phyloP scores from a whole-genome alignment of 441 rosid genomes.

The Jatropha podagrica region DNA sequence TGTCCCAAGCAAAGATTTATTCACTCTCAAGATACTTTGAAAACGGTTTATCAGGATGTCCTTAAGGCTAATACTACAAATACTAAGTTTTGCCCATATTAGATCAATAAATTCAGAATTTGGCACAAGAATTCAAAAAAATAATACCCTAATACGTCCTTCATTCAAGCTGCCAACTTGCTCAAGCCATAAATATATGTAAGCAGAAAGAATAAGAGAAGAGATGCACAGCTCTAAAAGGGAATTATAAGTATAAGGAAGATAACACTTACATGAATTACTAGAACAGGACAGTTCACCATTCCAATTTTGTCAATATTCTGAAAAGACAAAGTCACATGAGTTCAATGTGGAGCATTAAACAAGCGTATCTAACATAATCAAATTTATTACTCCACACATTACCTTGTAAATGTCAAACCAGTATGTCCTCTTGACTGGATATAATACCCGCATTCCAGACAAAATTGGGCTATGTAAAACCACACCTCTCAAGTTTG shows the following conservation, averaged over 20 bases:
- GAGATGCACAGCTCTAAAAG: slow-evolving; percentile 10
- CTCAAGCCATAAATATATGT: not conserved
- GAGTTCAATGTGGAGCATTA: slow-evolving; percentile 10
- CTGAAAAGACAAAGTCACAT: slow-evolving; percentile 39
- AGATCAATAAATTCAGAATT: not conserved
- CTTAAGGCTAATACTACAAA: not conserved
- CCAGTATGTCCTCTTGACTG: slow-evolving; percentile 90
- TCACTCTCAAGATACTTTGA: not conserved
- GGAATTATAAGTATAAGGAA: slow-evolving; percentile 5
- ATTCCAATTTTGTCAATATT: slow-evolving; percentile 82
- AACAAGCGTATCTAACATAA: slow-evolving; percentile 16
- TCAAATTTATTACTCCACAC: not conserved
- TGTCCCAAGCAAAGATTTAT: not conserved
- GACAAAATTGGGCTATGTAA: slow-evolving; percentile 94
- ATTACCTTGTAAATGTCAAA: slow-evolving; percentile 91
- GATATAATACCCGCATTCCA: slow-evolving; percentile 88
- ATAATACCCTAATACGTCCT: not conserved
- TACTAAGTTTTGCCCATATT: not conserved
- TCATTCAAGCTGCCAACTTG: not conserved
- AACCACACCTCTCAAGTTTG: slow-evolving; percentile 78
- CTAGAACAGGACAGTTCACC: slow-evolving; percentile 73
- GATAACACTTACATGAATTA: slow-evolving; percentile 73
- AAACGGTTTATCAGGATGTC: not conserved
- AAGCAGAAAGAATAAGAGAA: not conserved
- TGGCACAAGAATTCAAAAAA: not conserved